Percentiles rank a stretch among this genome's conserved stretches.
These are phyloP conservation scores for Eucommia ulmoides DNA, from an alignment of 257 asterid species.

Conservation along the genomic window DNA sequence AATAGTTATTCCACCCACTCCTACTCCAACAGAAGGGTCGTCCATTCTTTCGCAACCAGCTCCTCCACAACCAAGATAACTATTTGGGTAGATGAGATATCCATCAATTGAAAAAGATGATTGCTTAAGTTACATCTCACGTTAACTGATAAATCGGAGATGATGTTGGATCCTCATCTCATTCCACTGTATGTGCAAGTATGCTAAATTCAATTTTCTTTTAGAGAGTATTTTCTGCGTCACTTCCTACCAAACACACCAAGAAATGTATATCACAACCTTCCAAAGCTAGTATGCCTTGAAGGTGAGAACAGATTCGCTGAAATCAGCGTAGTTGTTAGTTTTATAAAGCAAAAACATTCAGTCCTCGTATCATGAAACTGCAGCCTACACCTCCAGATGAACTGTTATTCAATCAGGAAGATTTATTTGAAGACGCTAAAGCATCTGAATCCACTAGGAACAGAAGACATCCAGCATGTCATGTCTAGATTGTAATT, in stretches of 20 bases:
- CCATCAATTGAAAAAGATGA: background rate
- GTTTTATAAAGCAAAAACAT: no score
- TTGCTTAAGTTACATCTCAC: background rate
- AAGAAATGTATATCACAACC: no score
- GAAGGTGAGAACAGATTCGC: no score
- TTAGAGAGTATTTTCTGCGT: no score
- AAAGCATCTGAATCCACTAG: no score
- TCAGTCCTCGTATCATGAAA: conserved; percentile 2
- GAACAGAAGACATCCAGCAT: no score
- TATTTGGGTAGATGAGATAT: conserved; percentile 3
- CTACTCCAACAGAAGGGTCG: conserved; percentile 34
- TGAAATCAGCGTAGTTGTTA: conserved; percentile 5
- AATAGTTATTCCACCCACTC: conserved; percentile 40
- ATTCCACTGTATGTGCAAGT: no score
- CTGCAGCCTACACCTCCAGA: background rate
- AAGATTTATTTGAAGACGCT: background rate
- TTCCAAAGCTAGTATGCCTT: no score
- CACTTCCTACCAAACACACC: no score
- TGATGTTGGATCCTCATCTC: conserved; percentile 3
- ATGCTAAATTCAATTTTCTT: no score
- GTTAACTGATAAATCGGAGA: conserved; percentile 1
- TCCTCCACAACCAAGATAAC: conserved; percentile 61
- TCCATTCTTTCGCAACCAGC: conserved; percentile 38
- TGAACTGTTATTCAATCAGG: background rate
- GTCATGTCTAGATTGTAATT: no score